Evolutionary conservation across 192 early-diverging fungal genomes (phyloP).

Genomic region (Powellomyces hirtus): DNA sequence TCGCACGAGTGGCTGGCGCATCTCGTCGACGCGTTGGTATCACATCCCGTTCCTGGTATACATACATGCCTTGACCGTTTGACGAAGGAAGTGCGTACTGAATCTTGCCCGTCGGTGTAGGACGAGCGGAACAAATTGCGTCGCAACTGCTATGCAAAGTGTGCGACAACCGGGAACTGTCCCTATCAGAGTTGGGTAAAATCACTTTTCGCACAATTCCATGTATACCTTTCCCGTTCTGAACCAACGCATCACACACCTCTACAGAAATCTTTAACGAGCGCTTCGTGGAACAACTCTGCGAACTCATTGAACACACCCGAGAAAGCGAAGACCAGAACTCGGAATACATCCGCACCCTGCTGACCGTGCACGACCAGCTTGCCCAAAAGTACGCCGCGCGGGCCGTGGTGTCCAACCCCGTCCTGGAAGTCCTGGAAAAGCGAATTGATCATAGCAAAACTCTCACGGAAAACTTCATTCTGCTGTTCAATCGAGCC

Average conservation of each 20-base stretch:
- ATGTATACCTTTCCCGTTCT: background rate
- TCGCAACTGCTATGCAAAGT: slow-evolving; percentile 63
- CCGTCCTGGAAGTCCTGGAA: slow-evolving; percentile 47
- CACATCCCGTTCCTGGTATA: background rate
- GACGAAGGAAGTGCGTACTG: background rate
- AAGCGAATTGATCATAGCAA: slow-evolving; percentile 60
- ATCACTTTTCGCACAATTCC: slow-evolving; percentile 2
- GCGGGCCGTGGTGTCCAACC: slow-evolving; percentile 43
- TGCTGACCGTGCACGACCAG: slow-evolving; percentile 68
- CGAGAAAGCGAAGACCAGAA: slow-evolving; percentile 54
- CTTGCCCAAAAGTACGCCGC: slow-evolving; percentile 53
- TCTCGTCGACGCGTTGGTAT: background rate
- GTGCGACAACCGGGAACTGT: slow-evolving; percentile 52
- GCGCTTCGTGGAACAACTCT: slow-evolving; percentile 45
- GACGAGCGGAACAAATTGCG: slow-evolving; percentile 40
- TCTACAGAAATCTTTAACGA: slow-evolving; percentile 43
- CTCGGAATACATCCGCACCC: slow-evolving; percentile 44
- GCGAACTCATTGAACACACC: slow-evolving; percentile 61
- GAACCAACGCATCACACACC: background rate
- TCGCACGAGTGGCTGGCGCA: slow-evolving; percentile 21
- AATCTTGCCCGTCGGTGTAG: background rate
- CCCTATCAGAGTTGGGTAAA: slow-evolving; percentile 52
- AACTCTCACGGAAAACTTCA: slow-evolving; percentile 83
- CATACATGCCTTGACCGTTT: background rate
- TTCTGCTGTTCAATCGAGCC: slow-evolving; percentile 90